Evolutionary conservation across 192 early-diverging fungal species (phyloP), one percentile per base, ranked within the genome.

Genomic region (Endogone sp.): DNA sequence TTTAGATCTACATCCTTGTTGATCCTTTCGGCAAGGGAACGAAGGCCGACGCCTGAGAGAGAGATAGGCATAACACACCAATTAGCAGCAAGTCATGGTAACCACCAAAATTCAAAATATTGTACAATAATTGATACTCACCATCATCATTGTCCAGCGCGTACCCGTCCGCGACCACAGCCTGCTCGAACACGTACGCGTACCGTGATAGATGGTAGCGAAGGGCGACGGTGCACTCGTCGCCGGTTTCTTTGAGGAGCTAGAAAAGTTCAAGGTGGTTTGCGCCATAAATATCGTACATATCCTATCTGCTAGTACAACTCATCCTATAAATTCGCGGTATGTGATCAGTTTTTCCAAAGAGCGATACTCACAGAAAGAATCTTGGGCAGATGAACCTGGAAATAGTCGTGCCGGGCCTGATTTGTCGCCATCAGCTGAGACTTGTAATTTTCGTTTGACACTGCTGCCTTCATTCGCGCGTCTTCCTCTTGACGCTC

Each of bases 401-500:
- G 75, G 73, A 85, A 93, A 76, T 92, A 99, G 56, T 88, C 88
- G 57, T 86, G 76, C 2, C 95, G 86, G 25, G 88, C 81, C 10
- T 83, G 70, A 71, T 96, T 96, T 11, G 94, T 93, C 65, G 79
- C 71, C 8, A 81, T 75, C 61, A 99, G 80, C 62, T 96, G 91
- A 26, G 81, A 69, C 73, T 92, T 92, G 76, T 99, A 99, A 54
- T 75, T 82, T 22, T 93, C 88, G 70, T 98, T 92, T 24, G 93
- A 88, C 25, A 83, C 64, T 26, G 91, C 86, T 2, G 93, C 94
- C 67, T 95, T 95, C 30, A 83, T 75, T 29, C 90, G 83, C 2
- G 97, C 93, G 55, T 97, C 97, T 67, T 97, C 92, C 72, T 96
- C 95, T 56, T 85, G 73, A 58, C 87, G 88, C 49, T 90, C 84